Conservation (phyloP, 1,284 basidiomycete species). For the Bondarzewia mesenterica region DNA sequence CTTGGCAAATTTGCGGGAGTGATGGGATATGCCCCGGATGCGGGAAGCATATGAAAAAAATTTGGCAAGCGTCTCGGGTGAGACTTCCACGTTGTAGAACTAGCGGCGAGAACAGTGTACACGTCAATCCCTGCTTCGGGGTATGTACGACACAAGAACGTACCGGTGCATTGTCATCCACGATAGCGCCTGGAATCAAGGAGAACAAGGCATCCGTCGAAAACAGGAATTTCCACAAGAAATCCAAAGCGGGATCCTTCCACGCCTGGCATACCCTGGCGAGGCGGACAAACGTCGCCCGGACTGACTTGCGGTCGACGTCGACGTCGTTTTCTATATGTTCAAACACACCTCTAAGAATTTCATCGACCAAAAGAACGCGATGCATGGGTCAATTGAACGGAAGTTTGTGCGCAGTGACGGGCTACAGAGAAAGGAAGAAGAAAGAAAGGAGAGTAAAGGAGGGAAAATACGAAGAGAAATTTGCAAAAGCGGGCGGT, state of each 20-base stretch:
- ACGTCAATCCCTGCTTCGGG: no score
- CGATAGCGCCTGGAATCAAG: slow-evolving; percentile 27
- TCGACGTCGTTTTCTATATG: slow-evolving; percentile 7
- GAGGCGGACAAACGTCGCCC: slow-evolving; percentile 9
- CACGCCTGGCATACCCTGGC: slow-evolving; percentile 36
- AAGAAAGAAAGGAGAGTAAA: background rate
- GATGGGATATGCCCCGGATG: slow-evolving; percentile 36
- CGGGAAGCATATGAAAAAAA: slow-evolving; percentile 38
- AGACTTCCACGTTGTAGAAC: background rate
- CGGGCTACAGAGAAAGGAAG: background rate
- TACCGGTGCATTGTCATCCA: background rate
- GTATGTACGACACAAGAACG: background rate
- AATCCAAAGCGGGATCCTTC: slow-evolving; percentile 49
- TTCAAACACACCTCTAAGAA: slow-evolving; percentile 12
- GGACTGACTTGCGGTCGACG: slow-evolving; percentile 1
- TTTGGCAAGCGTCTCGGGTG: slow-evolving; percentile 16
- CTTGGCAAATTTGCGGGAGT: slow-evolving; percentile 2
- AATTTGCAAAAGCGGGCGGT: background rate
- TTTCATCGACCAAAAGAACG: slow-evolving; percentile 15
- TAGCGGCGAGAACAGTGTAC: no score
- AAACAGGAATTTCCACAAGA: slow-evolving; percentile 39
- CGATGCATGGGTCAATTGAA: slow-evolving; percentile 12
- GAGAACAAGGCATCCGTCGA: slow-evolving; percentile 38
- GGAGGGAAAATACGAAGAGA: background rate
- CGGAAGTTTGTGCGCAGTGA: background rate